These are phyloP conservation scores for Termitomyces sp. DNA, from an alignment of 768 basidiomycete genomes.

Conservation along the genomic window DNA sequence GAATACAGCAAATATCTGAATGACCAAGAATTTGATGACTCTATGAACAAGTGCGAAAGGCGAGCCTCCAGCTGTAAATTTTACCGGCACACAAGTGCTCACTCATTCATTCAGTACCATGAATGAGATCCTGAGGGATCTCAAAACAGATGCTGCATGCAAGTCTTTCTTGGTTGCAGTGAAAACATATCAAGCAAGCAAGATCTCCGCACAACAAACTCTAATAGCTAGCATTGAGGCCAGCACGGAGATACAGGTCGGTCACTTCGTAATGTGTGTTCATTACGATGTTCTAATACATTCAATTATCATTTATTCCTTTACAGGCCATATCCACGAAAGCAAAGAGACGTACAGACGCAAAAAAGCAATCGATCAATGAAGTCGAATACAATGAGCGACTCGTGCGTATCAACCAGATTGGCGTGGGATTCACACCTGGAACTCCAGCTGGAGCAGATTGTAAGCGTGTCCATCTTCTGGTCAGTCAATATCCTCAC, in stretches of 20 bases:
- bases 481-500: not conserved
- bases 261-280: not conserved
- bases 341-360: not conserved
- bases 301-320: not conserved
- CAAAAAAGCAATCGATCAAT: not conserved
- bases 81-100: not conserved
- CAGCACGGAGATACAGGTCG: not conserved
- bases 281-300: not conserved
- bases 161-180: not conserved
- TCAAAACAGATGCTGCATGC: not conserved
- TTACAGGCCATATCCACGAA: not conserved
- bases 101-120: not conserved
- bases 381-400: not conserved
- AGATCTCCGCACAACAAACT: not conserved
- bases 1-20: not conserved
- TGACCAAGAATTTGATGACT: not conserved
- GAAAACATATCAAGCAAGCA: not conserved
- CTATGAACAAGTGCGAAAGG: not conserved
- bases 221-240: not conserved
- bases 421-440: no score
- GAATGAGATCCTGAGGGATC: not conserved
- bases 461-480: not conserved
- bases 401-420: not conserved
- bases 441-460: not conserved
- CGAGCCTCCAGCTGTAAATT: not conserved